Evolutionary conservation across 768 basidiomycete species (phyloP).

Genomic region (Daedaleopsis nitida): DNA sequence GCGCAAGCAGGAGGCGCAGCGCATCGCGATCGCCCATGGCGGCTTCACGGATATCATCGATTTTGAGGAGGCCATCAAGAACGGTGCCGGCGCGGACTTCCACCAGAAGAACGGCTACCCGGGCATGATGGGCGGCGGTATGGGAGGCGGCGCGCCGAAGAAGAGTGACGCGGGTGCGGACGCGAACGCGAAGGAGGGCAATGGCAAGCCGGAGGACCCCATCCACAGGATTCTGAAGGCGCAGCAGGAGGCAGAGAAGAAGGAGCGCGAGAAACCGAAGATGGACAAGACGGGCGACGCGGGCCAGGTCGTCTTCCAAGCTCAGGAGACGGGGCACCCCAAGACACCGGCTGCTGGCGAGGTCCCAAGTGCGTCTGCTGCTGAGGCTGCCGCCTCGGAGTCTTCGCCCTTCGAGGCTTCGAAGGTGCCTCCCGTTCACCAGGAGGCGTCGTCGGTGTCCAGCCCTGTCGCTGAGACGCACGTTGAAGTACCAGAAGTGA

Average conservation of each 20-base stretch:
- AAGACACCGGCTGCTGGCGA: conserved; percentile 24
- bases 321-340: conserved; percentile 21
- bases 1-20: conserved; percentile 53
- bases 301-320: conserved; percentile 25
- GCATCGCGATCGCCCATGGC: conserved; percentile 52
- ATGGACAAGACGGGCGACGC: conserved; percentile 29
- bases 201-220: conserved; percentile 29
- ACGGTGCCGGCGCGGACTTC: conserved; percentile 44
- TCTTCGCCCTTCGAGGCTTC: not conserved
- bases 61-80: conserved; percentile 50
- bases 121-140: conserved; percentile 43
- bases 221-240: conserved; percentile 30
- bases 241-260: conserved; percentile 27
- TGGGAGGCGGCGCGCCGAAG: conserved; percentile 38
- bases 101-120: conserved; percentile 46
- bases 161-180: conserved; percentile 22
- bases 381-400: conserved; percentile 1
- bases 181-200: conserved; percentile 5
- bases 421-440: conserved; percentile 1
- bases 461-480: not conserved
- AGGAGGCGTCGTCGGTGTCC: not conserved
- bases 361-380: conserved; percentile 9
- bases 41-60: conserved; percentile 52
- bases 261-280: conserved; percentile 21
- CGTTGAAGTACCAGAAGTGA: not conserved